Conservation (phyloP, 2,329 filamentous ascomycete genomes). For the Colletotrichum zoysiae region DNA sequence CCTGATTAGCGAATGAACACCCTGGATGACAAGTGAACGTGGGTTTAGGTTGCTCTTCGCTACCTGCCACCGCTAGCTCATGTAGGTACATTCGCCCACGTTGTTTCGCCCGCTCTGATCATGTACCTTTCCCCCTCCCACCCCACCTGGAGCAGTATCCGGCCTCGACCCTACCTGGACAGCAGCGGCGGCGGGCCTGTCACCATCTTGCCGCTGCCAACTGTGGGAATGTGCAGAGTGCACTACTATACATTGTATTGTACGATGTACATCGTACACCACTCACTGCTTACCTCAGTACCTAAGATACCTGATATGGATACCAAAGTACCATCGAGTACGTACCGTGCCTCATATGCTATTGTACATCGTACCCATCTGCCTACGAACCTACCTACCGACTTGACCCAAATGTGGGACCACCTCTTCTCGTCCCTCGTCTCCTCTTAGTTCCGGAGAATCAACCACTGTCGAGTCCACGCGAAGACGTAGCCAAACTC, state of each 20-base stretch:
- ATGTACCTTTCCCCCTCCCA: slow-evolving; percentile 1
- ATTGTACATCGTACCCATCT: background rate
- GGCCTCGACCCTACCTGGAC: background rate
- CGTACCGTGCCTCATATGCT: background rate
- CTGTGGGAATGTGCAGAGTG: background rate
- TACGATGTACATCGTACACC: too few relatives aligned
- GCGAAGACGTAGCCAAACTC: slow-evolving; percentile 21
- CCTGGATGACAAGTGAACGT: slow-evolving; percentile 1
- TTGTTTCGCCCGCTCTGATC: background rate
- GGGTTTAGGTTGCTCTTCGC: background rate
- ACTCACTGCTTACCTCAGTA: background rate
- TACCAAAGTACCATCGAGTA: background rate
- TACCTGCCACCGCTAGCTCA: background rate
- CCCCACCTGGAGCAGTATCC: background rate
- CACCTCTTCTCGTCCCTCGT: slow-evolving; percentile 21
- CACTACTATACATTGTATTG: background rate
- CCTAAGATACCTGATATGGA: background rate
- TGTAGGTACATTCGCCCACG: background rate
- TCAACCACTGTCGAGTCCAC: slow-evolving; percentile 30
- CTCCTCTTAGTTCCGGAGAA: slow-evolving; percentile 23
- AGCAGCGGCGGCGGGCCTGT: slow-evolving; percentile 7
- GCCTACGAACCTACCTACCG: background rate
- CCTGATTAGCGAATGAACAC: slow-evolving; percentile 37
- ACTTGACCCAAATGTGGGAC: slow-evolving; percentile 18
- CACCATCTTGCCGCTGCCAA: background rate